phyloP scores from a whole-genome alignment of 768 basidiomycete species.

The Artomyces pyxidatus region DNA sequence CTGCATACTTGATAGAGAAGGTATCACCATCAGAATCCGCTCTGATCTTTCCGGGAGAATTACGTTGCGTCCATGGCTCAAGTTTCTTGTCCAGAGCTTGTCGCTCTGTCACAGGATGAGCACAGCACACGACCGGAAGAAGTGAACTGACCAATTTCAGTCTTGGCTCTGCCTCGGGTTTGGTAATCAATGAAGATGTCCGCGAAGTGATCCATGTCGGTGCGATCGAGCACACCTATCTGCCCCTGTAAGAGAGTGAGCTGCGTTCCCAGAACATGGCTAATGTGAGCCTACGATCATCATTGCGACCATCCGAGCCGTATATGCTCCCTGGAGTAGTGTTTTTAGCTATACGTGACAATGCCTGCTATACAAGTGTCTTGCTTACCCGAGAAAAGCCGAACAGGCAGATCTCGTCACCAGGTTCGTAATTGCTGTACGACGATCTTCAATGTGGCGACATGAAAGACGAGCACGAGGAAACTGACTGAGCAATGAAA shows the following conservation, averaged over 20 bases:
- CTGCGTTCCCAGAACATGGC: background rate
- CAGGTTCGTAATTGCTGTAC: constrained; percentile 59
- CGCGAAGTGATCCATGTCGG: constrained; percentile 66
- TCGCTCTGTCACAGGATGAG: constrained; percentile 25
- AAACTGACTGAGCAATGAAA: constrained; percentile 69
- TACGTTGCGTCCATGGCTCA: constrained; percentile 43
- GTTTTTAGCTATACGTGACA: constrained; percentile 4
- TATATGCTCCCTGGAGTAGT: constrained; percentile 56
- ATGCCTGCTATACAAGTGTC: background rate
- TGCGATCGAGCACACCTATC: constrained; percentile 63
- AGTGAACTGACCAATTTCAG: constrained; percentile 31
- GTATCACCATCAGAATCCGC: constrained; percentile 35
- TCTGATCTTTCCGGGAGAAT: constrained; percentile 45
- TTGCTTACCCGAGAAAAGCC: constrained; percentile 66
- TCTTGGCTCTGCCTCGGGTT: constrained; percentile 47
- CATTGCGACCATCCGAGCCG: constrained; percentile 64
- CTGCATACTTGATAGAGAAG: constrained; percentile 56
- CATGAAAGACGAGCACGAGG: background rate
- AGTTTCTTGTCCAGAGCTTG: constrained; percentile 35
- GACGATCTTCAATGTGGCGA: background rate
- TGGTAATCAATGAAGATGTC: constrained; percentile 55
- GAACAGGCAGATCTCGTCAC: constrained; percentile 77
- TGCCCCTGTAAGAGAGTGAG: constrained; percentile 40
- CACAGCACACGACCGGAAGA: background rate
- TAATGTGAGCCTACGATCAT: constrained; percentile 41